Evolutionary conservation across 2,329 filamentous ascomycete genomes (phyloP), one percentile per base, ranked within the genome.

Genomic region (Aureobasidium sp.): DNA sequence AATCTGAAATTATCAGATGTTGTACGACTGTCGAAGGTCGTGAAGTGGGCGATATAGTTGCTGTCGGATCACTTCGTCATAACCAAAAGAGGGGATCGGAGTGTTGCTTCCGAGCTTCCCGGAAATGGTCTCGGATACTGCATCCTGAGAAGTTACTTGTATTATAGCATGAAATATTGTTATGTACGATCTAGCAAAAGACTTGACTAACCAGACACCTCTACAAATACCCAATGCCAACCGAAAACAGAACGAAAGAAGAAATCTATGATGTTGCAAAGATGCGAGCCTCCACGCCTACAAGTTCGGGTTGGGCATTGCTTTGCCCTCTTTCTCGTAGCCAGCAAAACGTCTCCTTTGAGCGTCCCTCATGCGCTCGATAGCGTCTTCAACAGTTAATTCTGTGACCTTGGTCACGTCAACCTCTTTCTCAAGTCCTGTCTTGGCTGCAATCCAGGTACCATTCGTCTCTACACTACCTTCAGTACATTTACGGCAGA

Each of bases 241-340:
- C 2, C 7, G 7, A 12, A n/a, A 20, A 11, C 9, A 47, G 6
- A 14, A n/a, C 20, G 1, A 25, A 12, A 20, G 4, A 12, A 11
- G 14, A 31, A 25, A n/a, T 29, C 11, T 17, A 49, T 20, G 29
- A 15, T 48, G 27, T 48, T 31, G 25, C 25, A 45, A 45, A 25
- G 39, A 14, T 12, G 41, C 2, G 6, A 39, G 20, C 7, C 34
- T 55, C 37, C 7, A 42, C 5, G n/a, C 17, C 22, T 48, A 71
- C 27, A 71, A 61, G 22, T 69, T 67, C n/a, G 71, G 66, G 61
- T 72, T 73, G 12, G 70, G 69, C 67, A 71, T 66, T 20, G 49
- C 63, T 61, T 72, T 72, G 25, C 66, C 71, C 63, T 72, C 71
- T 45, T 67, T 68, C 66, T 71, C 71, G 51, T 63, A 72, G 12